Evolutionary conservation across 768 basidiomycete genomes (phyloP), one percentile per base, ranked within the genome.

Genomic region (Auricularia auricula-judae): DNA sequence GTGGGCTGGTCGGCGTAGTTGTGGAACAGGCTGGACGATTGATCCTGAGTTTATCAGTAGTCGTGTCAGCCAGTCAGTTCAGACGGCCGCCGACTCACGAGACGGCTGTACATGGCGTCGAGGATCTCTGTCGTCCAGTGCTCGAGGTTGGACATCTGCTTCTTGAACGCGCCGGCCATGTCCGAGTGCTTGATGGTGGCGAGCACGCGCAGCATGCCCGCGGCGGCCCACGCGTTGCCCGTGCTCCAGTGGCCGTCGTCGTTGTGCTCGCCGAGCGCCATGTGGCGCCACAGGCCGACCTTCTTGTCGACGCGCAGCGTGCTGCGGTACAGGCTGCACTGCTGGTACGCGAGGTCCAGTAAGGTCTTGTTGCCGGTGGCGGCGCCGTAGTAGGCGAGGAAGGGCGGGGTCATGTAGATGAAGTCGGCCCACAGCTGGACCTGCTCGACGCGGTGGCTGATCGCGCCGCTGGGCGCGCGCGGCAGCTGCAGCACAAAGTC

Each of bases 171-270:
- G 36, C 75, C 75, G 1, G 80, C 76, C 66, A 78, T 90, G 61
- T 80, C 74, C 0, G 89, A 89, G 36, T 82, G 75, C 67, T 82
- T 77, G 65, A 93, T 86, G 1, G 90, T 93, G 2, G 82, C 85
- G 0, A 89, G 77, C 2, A 94, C 93, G 4, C 93, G 86, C 10
- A 91, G 77, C 82, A 93, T 93, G 1, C 93, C 93, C 18, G 85
- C 88, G 0, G 91, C 90, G 0, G 89, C 93, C 93, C 93, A 96
- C 2, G 78, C 93, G 64, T 94, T 93, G 0, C 92, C 92, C 88
- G 61, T 34, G 29, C 11, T 1, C 91, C 90, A 94, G 69, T 88
- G 86, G 0, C 90, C 89, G 3, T 75, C 68, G 68, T 94, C 91
- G 23, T 74, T 80, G 33, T 74, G 69, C 76, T 43, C 70, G 68